These are phyloP conservation scores for Verticillium dahliae DNA, from an alignment of 2,329 filamentous ascomycete genomes.

Conservation along the genomic window DNA sequence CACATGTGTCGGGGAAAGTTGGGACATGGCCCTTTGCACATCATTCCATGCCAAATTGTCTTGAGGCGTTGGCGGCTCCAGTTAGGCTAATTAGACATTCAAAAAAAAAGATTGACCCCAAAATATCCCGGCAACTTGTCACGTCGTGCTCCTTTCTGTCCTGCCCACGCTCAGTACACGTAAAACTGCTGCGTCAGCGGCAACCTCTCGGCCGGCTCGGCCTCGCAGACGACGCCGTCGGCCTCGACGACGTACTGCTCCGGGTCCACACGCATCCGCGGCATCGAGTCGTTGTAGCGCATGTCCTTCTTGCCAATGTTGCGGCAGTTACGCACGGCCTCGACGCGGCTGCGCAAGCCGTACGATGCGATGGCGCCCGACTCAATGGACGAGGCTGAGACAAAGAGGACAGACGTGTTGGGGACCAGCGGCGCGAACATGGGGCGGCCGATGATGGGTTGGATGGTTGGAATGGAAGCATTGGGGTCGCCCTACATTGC, in stretches of 20 bases:
- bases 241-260: conserved; percentile 86
- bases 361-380: conserved; percentile 65
- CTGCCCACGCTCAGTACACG: conserved; percentile 42
- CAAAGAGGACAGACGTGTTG: conserved; percentile 70
- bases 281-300: conserved; percentile 80
- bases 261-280: conserved; percentile 85
- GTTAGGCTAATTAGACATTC: background rate
- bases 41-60: background rate
- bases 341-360: conserved; percentile 69
- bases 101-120: no score
- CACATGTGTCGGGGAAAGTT: background rate
- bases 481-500: conserved; percentile 65
- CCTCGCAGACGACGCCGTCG: conserved; percentile 67
- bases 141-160: no score
- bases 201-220: conserved; percentile 63
- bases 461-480: conserved; percentile 78
- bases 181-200: conserved; percentile 74
- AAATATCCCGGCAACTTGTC: no score
- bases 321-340: conserved; percentile 72
- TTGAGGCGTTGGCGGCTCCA: background rate
- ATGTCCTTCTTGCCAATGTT: conserved; percentile 77
- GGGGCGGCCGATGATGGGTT: conserved; percentile 75
- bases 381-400: conserved; percentile 65
- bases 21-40: background rate
- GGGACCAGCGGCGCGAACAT: conserved; percentile 80